These are phyloP conservation scores for Rubia peregrina DNA, from an alignment of 305 asterid species.

Conservation along the genomic window DNA sequence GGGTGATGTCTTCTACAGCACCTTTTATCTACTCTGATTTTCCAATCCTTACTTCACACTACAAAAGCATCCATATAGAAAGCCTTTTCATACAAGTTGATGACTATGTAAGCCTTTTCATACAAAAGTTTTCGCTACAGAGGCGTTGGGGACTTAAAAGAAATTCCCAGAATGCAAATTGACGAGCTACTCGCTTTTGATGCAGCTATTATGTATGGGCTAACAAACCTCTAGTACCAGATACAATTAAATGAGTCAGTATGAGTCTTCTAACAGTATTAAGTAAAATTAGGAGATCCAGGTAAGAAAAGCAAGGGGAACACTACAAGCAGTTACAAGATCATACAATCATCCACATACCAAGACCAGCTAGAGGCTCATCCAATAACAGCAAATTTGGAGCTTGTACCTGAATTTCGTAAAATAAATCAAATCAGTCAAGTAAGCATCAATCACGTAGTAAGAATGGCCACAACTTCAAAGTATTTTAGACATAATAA, in stretches of 20 bases:
- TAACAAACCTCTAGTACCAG: not conserved
- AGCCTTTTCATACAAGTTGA: not conserved
- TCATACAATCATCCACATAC: slow-evolving; percentile 33
- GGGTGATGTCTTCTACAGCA: not conserved
- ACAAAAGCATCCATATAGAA: not conserved
- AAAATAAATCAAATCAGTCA: slow-evolving; percentile 22
- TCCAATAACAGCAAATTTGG: slow-evolving; percentile 81
- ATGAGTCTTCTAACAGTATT: not conserved
- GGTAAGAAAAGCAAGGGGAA: not conserved
- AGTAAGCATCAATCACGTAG: slow-evolving; percentile 7
- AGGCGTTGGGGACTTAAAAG: not conserved
- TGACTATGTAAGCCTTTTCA: not conserved
- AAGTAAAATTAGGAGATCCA: not conserved
- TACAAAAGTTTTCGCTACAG: not conserved
- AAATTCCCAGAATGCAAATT: not conserved
- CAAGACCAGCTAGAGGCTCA: slow-evolving; percentile 99
- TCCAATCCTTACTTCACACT: not conserved
- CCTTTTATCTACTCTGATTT: not conserved
- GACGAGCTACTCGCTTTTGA: not conserved
- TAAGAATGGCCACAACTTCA: not conserved
- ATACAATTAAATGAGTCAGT: not conserved
- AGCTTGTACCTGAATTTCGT: slow-evolving; percentile 63
- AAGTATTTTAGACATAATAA: not conserved
- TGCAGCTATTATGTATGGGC: not conserved
- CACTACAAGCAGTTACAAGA: not conserved